Evolutionary conservation across 148 eudicot species (phyloP).

Genomic region (Rhododendron vialii): DNA sequence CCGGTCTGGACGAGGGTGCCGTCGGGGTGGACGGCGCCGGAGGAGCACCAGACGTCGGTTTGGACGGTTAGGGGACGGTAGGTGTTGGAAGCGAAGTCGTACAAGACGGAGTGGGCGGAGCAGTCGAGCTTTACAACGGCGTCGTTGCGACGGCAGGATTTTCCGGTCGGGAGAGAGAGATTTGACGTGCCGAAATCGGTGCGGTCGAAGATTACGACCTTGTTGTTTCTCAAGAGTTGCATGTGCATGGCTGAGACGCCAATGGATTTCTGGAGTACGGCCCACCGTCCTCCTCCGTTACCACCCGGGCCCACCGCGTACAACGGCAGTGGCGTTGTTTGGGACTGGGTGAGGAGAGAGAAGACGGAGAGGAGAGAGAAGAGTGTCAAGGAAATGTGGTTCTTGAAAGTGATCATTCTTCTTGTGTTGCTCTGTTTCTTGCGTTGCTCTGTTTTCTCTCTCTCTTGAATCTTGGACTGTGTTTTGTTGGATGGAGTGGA

Average conservation of each 20-base stretch:
- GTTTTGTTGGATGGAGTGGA: neutral
- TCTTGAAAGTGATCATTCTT: neutral
- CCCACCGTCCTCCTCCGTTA: slow-evolving; percentile 44
- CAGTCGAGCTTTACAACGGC: slow-evolving; percentile 33
- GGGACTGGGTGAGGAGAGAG: neutral
- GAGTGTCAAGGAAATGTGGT: neutral
- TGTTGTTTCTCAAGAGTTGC: slow-evolving; percentile 69
- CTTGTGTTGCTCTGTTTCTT: neutral
- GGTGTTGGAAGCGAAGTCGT: slow-evolving; percentile 57
- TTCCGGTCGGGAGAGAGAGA: slow-evolving; percentile 42
- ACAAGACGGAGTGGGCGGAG: slow-evolving; percentile 69
- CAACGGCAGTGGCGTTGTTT: neutral
- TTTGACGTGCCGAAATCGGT: slow-evolving; percentile 78
- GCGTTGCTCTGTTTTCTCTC: neutral
- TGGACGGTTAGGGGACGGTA: slow-evolving; percentile 52
- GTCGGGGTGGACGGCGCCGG: slow-evolving; percentile 55
- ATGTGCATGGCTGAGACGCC: slow-evolving; percentile 97
- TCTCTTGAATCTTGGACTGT: neutral
- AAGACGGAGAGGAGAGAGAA: neutral
- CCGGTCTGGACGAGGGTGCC: slow-evolving; percentile 79
- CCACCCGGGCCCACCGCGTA: neutral
- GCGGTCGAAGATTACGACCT: slow-evolving; percentile 70
- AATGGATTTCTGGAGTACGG: slow-evolving; percentile 35
- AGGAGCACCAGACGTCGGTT: slow-evolving; percentile 79
- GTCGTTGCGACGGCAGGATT: slow-evolving; percentile 30